These are phyloP conservation scores for Protomyces inundatus DNA, from an alignment of 1,139 yeast species.

Conservation along the genomic window DNA sequence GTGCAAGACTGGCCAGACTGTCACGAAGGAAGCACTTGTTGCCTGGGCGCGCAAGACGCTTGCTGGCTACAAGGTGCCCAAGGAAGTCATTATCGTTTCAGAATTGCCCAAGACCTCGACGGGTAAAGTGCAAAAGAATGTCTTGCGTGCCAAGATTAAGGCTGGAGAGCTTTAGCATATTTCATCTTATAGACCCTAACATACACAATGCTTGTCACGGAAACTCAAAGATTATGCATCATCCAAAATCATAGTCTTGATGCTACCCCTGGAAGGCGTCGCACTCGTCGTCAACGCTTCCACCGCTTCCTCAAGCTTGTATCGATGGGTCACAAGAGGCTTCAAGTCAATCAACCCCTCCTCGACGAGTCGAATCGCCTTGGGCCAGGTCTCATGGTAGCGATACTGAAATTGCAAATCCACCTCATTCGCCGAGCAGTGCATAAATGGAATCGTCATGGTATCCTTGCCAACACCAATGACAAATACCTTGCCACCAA, in stretches of 20 bases:
- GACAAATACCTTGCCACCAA: conserved; percentile 61
- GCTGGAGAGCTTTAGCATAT: not conserved
- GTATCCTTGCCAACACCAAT: conserved; percentile 65
- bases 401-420: conserved; percentile 73
- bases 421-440: conserved; percentile 61
- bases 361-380: conserved; percentile 59
- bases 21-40: conserved; percentile 8
- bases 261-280: conserved; percentile 35
- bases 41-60: conserved; percentile 24
- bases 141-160: conserved; percentile 11
- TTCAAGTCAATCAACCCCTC: conserved; percentile 52
- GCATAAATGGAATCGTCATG: conserved; percentile 63
- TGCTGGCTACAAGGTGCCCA: conserved; percentile 33
- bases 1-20: not conserved
- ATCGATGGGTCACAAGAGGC: conserved; percentile 61
- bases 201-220: not conserved
- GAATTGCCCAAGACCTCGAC: conserved; percentile 35
- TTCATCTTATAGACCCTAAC: not conserved
- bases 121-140: conserved; percentile 27
- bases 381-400: conserved; percentile 69
- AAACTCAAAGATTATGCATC: conserved; percentile 12
- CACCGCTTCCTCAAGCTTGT: conserved; percentile 57
- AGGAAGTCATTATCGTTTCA: conserved; percentile 29
- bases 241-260: conserved; percentile 37
- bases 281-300: conserved; percentile 59